Conservation (phyloP, 2,329 filamentous ascomycete species). For the Aspergillus pseudonomiae region DNA sequence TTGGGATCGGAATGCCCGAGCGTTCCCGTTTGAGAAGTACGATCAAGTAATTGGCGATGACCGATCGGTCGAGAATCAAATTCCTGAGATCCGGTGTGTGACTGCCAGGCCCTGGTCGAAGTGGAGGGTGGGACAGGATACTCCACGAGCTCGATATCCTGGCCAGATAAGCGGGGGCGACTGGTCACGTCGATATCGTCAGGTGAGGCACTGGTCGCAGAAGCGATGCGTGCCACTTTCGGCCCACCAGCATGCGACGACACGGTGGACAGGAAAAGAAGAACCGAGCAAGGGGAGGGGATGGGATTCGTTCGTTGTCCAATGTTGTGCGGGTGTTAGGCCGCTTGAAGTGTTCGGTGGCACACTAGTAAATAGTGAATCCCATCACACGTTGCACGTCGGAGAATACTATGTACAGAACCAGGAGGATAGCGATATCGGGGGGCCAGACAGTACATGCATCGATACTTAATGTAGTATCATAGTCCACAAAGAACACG, state of each 20-base stretch:
- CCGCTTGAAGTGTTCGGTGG: neutral
- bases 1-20: conserved; percentile 1
- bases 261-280: conserved; percentile 22
- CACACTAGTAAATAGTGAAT: conserved; percentile 1
- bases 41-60: conserved; percentile 1
- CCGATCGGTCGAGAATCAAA: conserved; percentile 4
- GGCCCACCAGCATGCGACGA: conserved; percentile 30
- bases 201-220: conserved; percentile 29
- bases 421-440: neutral
- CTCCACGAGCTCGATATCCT: conserved; percentile 39
- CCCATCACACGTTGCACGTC: conserved; percentile 4
- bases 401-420: neutral
- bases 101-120: conserved; percentile 8
- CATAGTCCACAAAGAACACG: neutral
- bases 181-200: conserved; percentile 16
- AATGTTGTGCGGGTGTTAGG: conserved; percentile 3
- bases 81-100: conserved; percentile 8
- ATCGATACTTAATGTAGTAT: neutral
- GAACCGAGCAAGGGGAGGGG: conserved; percentile 7
- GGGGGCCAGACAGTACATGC: too few relatives aligned
- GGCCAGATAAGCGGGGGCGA: conserved; percentile 24
- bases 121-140: conserved; percentile 19
- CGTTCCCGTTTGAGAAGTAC: neutral
- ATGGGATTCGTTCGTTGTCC: neutral
- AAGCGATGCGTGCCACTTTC: conserved; percentile 30